phyloP scores from a whole-genome alignment of 2,329 filamentous ascomycete genomes.

The Didymella arachidicola region DNA sequence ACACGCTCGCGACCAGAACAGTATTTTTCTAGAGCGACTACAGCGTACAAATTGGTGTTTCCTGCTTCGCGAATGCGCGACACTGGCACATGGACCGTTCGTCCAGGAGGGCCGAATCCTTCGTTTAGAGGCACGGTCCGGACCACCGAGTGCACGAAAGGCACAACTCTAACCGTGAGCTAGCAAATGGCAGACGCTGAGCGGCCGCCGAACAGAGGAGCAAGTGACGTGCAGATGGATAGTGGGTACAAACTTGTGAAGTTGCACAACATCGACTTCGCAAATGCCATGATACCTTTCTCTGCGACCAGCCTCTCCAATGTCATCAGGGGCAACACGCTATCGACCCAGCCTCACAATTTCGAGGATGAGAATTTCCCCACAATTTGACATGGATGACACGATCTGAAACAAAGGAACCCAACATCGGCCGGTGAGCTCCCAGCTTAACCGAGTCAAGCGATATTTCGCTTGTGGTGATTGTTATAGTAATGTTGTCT shows the following conservation, averaged over 20 bases:
- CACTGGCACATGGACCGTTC: slow-evolving; percentile 9
- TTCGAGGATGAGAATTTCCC: slow-evolving; percentile 15
- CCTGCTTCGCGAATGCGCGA: slow-evolving; percentile 15
- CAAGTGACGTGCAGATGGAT: slow-evolving; percentile 6
- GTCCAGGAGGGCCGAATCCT: slow-evolving; percentile 16
- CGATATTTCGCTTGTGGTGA: not conserved
- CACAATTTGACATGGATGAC: slow-evolving; percentile 21
- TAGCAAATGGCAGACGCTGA: slow-evolving; percentile 16
- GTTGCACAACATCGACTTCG: slow-evolving; percentile 11
- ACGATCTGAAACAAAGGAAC: slow-evolving; percentile 8
- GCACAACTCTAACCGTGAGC: slow-evolving; percentile 14
- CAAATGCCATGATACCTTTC: slow-evolving; percentile 8
- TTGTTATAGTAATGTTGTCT: not conserved
- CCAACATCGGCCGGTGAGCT: slow-evolving; percentile 3
- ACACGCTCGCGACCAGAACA: slow-evolving; percentile 18
- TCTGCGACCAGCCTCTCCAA: slow-evolving; percentile 8
- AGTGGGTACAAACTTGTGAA: slow-evolving; percentile 3
- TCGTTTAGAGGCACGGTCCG: slow-evolving; percentile 18
- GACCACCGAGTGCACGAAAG: slow-evolving; percentile 4
- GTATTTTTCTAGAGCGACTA: slow-evolving; percentile 11
- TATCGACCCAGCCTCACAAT: slow-evolving; percentile 20
- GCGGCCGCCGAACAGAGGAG: slow-evolving; percentile 5
- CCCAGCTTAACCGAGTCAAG: not conserved
- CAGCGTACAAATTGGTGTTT: slow-evolving; percentile 17
- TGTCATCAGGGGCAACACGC: slow-evolving; percentile 14